Percentiles rank a stretch among this genome's conserved stretches.
These are phyloP conservation scores for Syncephalastrum monosporum DNA, from an alignment of 371 early-diverging fungal species.

Conservation along the genomic window DNA sequence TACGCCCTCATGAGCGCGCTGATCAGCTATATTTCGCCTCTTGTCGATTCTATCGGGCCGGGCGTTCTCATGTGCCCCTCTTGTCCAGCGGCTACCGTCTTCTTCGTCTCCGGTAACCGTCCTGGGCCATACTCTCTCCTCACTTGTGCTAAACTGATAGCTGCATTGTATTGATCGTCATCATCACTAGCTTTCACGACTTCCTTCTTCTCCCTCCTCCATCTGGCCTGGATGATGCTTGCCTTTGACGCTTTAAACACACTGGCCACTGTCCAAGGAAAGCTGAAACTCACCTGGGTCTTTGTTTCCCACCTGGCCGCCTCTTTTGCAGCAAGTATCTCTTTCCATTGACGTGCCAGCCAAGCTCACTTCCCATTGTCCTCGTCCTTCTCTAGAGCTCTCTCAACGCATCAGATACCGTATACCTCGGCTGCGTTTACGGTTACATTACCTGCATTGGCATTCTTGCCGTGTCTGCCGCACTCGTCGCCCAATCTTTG, in stretches of 20 bases:
- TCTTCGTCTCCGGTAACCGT: slow-evolving; percentile 61
- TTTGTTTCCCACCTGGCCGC: slow-evolving; percentile 60
- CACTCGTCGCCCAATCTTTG: slow-evolving; percentile 27
- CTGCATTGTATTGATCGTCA: neutral
- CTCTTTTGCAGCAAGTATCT: slow-evolving; percentile 49
- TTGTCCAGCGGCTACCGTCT: slow-evolving; percentile 59
- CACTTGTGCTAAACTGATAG: no score
- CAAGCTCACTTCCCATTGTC: neutral
- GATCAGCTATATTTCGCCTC: slow-evolving; percentile 63
- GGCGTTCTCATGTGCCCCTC: slow-evolving; percentile 69
- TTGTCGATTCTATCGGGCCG: slow-evolving; percentile 67
- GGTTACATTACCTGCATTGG: slow-evolving; percentile 42
- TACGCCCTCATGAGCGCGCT: slow-evolving; percentile 69
- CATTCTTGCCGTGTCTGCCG: slow-evolving; percentile 39
- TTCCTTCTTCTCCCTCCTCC: slow-evolving; percentile 65
- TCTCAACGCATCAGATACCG: slow-evolving; percentile 41
- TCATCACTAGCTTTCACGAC: slow-evolving; percentile 58
- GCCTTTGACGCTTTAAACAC: slow-evolving; percentile 56
- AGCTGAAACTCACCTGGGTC: slow-evolving; percentile 45
- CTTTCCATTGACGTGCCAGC: neutral
- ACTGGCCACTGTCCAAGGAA: slow-evolving; percentile 39
- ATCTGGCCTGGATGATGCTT: slow-evolving; percentile 73
- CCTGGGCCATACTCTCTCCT: no score
- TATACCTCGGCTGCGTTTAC: slow-evolving; percentile 52
- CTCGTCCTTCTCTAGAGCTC: slow-evolving; percentile 31